These are phyloP conservation scores for Sugiyamaella grinbergsii DNA, from an alignment of 1,139 yeast species.

Conservation along the genomic window DNA sequence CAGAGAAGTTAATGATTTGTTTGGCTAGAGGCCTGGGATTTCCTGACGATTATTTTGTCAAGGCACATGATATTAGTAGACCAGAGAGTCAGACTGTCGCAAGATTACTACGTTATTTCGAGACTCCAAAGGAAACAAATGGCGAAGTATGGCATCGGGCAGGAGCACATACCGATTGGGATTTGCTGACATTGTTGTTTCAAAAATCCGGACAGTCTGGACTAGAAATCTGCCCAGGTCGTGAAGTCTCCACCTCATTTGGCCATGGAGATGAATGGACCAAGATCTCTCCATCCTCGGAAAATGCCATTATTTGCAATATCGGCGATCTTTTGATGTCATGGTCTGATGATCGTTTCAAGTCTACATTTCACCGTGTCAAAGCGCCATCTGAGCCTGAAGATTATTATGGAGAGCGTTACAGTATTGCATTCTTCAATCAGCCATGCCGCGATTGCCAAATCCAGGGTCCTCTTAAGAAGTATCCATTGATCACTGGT, in stretches of 20 bases:
- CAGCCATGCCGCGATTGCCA: background rate
- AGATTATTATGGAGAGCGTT: background rate
- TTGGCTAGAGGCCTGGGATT: slow-evolving; percentile 14
- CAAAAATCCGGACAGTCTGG: slow-evolving; percentile 13
- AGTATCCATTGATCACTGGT: background rate
- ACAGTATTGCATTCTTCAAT: slow-evolving; percentile 4
- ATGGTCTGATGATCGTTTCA: slow-evolving; percentile 23
- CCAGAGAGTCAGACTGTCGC: slow-evolving; percentile 2
- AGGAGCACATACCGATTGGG: slow-evolving; percentile 20
- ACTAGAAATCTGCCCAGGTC: slow-evolving; percentile 13
- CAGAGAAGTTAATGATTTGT: background rate
- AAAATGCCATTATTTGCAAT: slow-evolving; percentile 20
- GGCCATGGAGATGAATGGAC: background rate
- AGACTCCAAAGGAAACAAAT: background rate
- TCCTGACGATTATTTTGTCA: slow-evolving; percentile 7
- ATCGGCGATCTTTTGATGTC: slow-evolving; percentile 24
- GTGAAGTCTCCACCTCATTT: background rate
- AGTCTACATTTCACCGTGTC: slow-evolving; percentile 24
- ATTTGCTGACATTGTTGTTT: slow-evolving; percentile 16
- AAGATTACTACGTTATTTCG: slow-evolving; percentile 7
- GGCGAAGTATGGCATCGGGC: slow-evolving; percentile 10
- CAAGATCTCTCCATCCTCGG: slow-evolving; percentile 16
- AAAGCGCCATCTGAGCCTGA: slow-evolving; percentile 19
- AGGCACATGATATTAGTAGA: slow-evolving; percentile 3
- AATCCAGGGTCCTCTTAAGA: slow-evolving; percentile 3